Conservation (phyloP, 305 asterid genomes). For the Fraxinus velutina region DNA sequence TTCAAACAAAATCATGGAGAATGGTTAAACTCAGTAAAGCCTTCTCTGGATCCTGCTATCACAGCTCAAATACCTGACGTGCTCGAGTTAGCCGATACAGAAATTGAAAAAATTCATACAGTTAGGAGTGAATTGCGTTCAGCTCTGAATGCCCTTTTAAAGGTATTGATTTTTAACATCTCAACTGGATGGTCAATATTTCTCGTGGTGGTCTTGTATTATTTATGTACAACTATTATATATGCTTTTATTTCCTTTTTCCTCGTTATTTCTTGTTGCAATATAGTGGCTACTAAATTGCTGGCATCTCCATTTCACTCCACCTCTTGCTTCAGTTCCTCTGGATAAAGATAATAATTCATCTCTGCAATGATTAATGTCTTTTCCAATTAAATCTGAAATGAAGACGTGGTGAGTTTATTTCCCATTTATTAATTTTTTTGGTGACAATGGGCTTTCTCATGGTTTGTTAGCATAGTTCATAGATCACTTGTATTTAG, state of each 20-base stretch:
- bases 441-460: slow-evolving; percentile 2
- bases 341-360: neutral
- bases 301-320: neutral
- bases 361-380: neutral
- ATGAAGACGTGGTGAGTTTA: neutral
- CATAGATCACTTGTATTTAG: neutral
- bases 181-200: neutral
- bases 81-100: slow-evolving; percentile 42
- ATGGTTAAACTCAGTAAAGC: slow-evolving; percentile 73
- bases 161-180: slow-evolving; percentile 40
- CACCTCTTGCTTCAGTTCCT: slow-evolving; percentile 15
- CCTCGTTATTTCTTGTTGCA: slow-evolving; percentile 1
- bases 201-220: neutral
- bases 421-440: neutral
- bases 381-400: slow-evolving; percentile 10
- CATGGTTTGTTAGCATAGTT: neutral
- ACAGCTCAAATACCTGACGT: slow-evolving; percentile 45
- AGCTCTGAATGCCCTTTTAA: slow-evolving; percentile 69
- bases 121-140: slow-evolving; percentile 73
- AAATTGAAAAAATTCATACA: slow-evolving; percentile 53
- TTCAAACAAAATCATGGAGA: slow-evolving; percentile 69
- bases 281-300: neutral
- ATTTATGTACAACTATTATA: neutral
- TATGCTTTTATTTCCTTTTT: neutral
- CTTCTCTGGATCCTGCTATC: slow-evolving; percentile 62